Conservation (phyloP, 2,329 filamentous ascomycete genomes). For the Penicillium sp. region DNA sequence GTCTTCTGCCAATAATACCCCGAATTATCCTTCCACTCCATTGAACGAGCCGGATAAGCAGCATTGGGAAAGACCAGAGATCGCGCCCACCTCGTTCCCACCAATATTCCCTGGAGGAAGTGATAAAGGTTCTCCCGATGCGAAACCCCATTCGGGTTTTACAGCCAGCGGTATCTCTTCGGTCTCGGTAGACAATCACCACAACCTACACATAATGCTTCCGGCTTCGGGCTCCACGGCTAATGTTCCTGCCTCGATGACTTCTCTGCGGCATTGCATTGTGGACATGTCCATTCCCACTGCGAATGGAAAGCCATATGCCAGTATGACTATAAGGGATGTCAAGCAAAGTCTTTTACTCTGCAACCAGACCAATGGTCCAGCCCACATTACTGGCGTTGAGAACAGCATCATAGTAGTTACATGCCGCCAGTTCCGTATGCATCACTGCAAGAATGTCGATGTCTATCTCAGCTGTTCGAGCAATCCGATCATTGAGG, state of each 20-base stretch:
- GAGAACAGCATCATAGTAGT: constrained; percentile 75
- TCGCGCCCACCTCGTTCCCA: constrained; percentile 38
- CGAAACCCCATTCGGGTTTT: constrained; percentile 53
- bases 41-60: constrained; percentile 37
- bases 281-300: constrained; percentile 76
- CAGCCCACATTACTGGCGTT: constrained; percentile 79
- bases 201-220: constrained; percentile 72
- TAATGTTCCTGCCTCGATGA: constrained; percentile 72
- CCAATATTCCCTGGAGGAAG: constrained; percentile 19
- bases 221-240: constrained; percentile 70
- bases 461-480: constrained; percentile 80
- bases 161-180: constrained; percentile 53
- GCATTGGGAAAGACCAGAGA: constrained; percentile 37
- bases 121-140: constrained; percentile 20
- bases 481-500: constrained; percentile 91
- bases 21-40: constrained; percentile 38
- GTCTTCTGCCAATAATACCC: constrained; percentile 38
- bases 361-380: constrained; percentile 74
- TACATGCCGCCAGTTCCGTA: constrained; percentile 81
- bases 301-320: constrained; percentile 62
- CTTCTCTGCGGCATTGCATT: constrained; percentile 68
- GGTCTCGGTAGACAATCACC: constrained; percentile 67
- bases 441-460: constrained; percentile 82
- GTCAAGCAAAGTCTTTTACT: constrained; percentile 72
- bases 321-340: constrained; percentile 68